Evolutionary conservation across 1,139 yeast species (phyloP).

Genomic region (Magnusiomyces ingens): DNA sequence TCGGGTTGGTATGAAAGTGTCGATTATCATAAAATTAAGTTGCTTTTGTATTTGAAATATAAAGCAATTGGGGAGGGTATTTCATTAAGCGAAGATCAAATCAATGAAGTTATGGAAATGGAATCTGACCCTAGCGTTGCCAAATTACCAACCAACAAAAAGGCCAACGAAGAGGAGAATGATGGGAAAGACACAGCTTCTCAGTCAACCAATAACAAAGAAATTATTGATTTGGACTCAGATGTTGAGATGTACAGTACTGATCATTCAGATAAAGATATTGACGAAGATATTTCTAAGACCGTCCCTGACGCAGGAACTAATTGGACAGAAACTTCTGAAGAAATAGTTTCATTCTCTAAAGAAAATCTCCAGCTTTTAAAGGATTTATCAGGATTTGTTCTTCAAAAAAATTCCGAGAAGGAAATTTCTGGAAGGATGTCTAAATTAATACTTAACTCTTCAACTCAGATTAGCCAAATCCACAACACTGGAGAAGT

Average conservation of each 20-base stretch:
- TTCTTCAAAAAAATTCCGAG: not conserved
- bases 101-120: constrained; percentile 2
- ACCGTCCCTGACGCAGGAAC: not conserved
- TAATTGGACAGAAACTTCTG: no score
- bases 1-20: constrained; percentile 73
- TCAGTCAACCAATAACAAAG: no score
- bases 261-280: constrained; percentile 5
- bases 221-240: no score
- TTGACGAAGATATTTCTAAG: constrained; percentile 4
- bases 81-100: constrained; percentile 22
- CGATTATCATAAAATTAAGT: constrained; percentile 57
- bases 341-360: not conserved
- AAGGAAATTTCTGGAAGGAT: no score
- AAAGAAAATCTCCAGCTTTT: not conserved
- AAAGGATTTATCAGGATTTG: not conserved
- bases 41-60: constrained; percentile 63
- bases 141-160: constrained; percentile 17
- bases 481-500: no score
- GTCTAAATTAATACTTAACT: no score
- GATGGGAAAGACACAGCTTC: constrained; percentile 17
- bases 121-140: no score
- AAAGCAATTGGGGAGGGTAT: constrained; percentile 27
- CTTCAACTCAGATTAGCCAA: no score
- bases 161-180: constrained; percentile 20
- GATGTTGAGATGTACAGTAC: not conserved